A percentile compares a stretch with the other conserved stretches of the same genome.
Evolutionary conservation across 169 alveolate species (phyloP).

Genomic region (Miamiensis avidus): DNA sequence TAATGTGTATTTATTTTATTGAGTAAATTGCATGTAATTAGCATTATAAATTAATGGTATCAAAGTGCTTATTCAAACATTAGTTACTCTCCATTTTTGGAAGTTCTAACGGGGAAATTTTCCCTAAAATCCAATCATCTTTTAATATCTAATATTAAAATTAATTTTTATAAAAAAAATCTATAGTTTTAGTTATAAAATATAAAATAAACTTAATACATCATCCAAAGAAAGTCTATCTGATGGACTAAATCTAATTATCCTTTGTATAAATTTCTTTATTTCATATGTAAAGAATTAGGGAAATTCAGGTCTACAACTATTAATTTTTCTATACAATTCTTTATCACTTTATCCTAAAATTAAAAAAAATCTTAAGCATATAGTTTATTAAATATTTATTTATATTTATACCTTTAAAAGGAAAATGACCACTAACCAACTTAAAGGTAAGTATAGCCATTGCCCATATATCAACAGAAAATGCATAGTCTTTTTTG

Average conservation of each 20-base stretch:
- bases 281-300: background rate
- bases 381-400: background rate
- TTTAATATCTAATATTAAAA: background rate
- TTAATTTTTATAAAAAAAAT: too few relatives aligned
- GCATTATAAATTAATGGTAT: too few relatives aligned
- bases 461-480: conserved; percentile 83
- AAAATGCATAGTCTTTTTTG: conserved; percentile 67
- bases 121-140: background rate
- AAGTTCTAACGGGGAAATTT: background rate
- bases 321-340: conserved; percentile 53
- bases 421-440: conserved; percentile 73
- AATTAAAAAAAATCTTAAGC: background rate
- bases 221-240: background rate
- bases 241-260: background rate
- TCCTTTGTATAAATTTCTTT: too few relatives aligned
- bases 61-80: too few relatives aligned
- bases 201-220: background rate
- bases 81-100: too few relatives aligned
- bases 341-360: conserved; percentile 52
- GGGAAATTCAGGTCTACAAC: conserved; percentile 36
- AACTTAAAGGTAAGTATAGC: conserved; percentile 72
- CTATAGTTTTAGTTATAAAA: too few relatives aligned
- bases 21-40: too few relatives aligned
- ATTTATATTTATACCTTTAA: conserved; percentile 38
- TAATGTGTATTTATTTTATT: too few relatives aligned